Conservation (phyloP, 352 stramenopile species). For the Globisporangium mamillatum region DNA sequence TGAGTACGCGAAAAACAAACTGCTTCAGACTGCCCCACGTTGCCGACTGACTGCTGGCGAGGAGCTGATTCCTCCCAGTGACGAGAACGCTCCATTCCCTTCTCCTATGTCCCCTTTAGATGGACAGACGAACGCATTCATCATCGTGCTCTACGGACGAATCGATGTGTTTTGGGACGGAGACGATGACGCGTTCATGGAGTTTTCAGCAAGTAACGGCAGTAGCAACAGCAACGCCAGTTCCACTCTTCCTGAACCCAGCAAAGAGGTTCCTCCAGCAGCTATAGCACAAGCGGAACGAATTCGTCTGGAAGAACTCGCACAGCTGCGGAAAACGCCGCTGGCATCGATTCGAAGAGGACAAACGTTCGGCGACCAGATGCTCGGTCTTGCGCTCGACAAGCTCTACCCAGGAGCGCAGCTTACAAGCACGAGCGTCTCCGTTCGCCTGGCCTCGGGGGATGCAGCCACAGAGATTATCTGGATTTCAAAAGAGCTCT, state of each 20-base stretch:
- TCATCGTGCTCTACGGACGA: conserved; percentile 35
- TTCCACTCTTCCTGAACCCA: neutral
- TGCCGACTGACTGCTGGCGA: conserved; percentile 21
- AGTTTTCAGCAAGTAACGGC: neutral
- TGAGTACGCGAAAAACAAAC: conserved; percentile 22
- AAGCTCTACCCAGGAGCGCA: conserved; percentile 13
- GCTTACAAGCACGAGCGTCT: conserved; percentile 14
- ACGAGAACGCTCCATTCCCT: neutral
- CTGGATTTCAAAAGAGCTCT: conserved; percentile 35
- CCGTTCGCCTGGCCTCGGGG: conserved; percentile 33
- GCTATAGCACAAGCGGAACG: neutral
- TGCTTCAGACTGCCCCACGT: conserved; percentile 29
- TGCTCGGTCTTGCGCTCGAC: conserved; percentile 39
- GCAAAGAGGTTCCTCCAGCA: neutral
- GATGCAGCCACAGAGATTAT: conserved; percentile 49
- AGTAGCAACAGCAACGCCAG: neutral
- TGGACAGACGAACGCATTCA: conserved; percentile 21
- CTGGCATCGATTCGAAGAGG: conserved; percentile 34
- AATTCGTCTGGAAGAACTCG: conserved; percentile 6
- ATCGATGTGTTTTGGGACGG: conserved; percentile 51
- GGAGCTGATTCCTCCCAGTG: conserved; percentile 14
- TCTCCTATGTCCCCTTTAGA: neutral
- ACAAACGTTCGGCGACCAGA: conserved; percentile 56
- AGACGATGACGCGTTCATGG: conserved; percentile 6
- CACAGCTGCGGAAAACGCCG: conserved; percentile 9